These are phyloP conservation scores for Trametes villosa DNA, from an alignment of 768 basidiomycete species.

Conservation along the genomic window DNA sequence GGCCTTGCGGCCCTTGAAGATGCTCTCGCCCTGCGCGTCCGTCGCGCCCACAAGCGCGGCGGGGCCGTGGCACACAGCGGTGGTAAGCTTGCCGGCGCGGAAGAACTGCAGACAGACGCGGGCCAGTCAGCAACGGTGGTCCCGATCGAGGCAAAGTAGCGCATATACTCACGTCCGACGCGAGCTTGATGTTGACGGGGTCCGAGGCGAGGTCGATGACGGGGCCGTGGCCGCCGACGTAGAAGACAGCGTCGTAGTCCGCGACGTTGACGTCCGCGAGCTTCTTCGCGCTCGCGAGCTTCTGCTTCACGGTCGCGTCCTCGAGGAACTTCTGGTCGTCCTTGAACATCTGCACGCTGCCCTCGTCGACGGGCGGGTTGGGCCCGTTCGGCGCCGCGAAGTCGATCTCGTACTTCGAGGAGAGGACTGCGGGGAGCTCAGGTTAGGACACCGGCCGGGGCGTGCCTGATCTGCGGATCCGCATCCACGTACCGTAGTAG, in stretches of 20 bases:
- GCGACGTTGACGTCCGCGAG: conserved; percentile 58
- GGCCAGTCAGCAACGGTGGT: neutral
- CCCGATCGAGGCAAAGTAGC: no score
- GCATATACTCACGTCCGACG: conserved; percentile 48
- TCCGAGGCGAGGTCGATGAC: conserved; percentile 71
- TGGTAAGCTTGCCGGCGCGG: conserved; percentile 62
- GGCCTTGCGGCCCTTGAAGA: conserved; percentile 58
- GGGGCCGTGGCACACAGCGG: conserved; percentile 84
- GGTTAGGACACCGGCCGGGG: neutral
- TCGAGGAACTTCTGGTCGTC: conserved; percentile 65
- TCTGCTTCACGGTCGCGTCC: conserved; percentile 53
- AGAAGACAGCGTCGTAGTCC: conserved; percentile 77
- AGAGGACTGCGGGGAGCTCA: conserved; percentile 33
- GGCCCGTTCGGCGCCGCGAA: conserved; percentile 54
- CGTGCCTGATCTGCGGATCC: neutral
- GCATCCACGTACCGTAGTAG: conserved; percentile 33
- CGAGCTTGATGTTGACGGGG: conserved; percentile 57
- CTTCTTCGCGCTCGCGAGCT: conserved; percentile 61
- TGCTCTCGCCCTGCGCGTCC: conserved; percentile 60
- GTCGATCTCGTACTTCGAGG: conserved; percentile 45
- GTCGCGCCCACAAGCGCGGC: conserved; percentile 66
- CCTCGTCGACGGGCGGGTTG: conserved; percentile 70
- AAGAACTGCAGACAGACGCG: conserved; percentile 56
- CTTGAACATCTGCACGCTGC: conserved; percentile 55
- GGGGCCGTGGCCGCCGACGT: conserved; percentile 81